Evolutionary conservation across 177 flowering plant genomes (phyloP).

Genomic region (Tripterygium wilfordii): DNA sequence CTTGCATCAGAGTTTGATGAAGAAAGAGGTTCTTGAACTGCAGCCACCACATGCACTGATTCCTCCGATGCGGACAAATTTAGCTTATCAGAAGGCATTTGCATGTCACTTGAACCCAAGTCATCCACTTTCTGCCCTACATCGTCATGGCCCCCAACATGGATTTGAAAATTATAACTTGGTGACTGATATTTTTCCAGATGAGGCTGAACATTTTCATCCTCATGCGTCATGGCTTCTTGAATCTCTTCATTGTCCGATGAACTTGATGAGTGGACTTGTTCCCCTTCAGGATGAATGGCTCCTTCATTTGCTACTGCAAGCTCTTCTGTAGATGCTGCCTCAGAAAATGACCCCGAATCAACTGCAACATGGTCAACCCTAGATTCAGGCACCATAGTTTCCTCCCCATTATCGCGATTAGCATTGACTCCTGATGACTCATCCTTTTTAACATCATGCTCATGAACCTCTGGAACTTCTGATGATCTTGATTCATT

Average conservation of each 20-base stretch:
- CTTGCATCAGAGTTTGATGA: no score
- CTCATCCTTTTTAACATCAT: constrained; percentile 11
- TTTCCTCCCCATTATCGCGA: constrained; percentile 10
- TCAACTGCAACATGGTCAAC: constrained; percentile 11
- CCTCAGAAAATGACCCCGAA: constrained; percentile 12
- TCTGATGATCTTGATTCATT: constrained; percentile 17
- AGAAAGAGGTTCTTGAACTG: no score
- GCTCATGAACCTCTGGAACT: constrained; percentile 17
- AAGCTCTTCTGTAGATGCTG: constrained; percentile 6
- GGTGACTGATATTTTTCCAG: background rate
- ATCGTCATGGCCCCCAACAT: constrained; percentile 1
- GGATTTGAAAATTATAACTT: constrained; percentile 10
- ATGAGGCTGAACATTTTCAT: constrained; percentile 7
- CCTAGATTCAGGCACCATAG: constrained; percentile 13
- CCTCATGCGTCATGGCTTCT: constrained; percentile 6
- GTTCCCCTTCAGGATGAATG: constrained; percentile 11
- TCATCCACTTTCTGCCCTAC: constrained; percentile 1
- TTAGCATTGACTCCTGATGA: constrained; percentile 7
- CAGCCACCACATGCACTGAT: constrained; percentile 3
- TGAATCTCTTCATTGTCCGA: constrained; percentile 7
- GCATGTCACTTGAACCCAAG: background rate
- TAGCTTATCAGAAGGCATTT: constrained; percentile 5
- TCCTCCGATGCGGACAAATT: constrained; percentile 7
- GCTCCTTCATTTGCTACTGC: constrained; percentile 11
- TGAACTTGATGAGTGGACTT: constrained; percentile 14